These are phyloP conservation scores for Teratosphaeria epicoccoides DNA, from an alignment of 2,329 filamentous ascomycete genomes.

Conservation along the genomic window DNA sequence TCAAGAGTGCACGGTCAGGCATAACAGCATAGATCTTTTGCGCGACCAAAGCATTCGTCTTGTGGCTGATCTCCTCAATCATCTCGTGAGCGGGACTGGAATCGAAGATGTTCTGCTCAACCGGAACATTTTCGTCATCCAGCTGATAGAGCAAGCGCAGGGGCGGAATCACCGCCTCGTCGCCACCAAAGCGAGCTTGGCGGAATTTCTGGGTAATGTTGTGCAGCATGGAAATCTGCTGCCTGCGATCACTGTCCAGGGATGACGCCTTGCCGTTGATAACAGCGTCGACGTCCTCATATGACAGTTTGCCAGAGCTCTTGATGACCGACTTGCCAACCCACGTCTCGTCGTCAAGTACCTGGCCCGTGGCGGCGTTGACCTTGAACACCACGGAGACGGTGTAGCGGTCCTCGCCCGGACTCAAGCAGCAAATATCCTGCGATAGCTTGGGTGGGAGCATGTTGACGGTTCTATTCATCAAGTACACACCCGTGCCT, in stretches of 20 bases:
- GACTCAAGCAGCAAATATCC: constrained; percentile 77
- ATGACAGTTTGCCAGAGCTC: constrained; percentile 74
- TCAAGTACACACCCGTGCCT: constrained; percentile 86
- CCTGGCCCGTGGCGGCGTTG: constrained; percentile 64
- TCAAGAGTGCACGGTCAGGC: constrained; percentile 85
- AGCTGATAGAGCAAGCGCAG: constrained; percentile 85
- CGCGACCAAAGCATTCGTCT: constrained; percentile 81
- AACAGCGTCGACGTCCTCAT: constrained; percentile 76
- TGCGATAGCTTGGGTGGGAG: constrained; percentile 75
- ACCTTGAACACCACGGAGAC: constrained; percentile 91
- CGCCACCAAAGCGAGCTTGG: constrained; percentile 65
- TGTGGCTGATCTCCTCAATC: constrained; percentile 89
- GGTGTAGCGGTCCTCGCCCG: constrained; percentile 80
- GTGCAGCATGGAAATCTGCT: constrained; percentile 71
- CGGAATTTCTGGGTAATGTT: constrained; percentile 82
- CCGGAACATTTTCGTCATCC: constrained; percentile 95
- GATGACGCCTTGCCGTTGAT: constrained; percentile 51
- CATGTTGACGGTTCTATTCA: constrained; percentile 80
- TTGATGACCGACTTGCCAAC: constrained; percentile 89
- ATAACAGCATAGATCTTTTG: constrained; percentile 68
- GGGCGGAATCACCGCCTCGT: constrained; percentile 69
- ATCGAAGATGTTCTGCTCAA: constrained; percentile 93
- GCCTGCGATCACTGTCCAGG: constrained; percentile 54
- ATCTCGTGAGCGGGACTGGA: constrained; percentile 81
- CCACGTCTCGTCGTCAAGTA: constrained; percentile 82